Base-by-base conservation (phyloP, 2,329 filamentous ascomycete species). In the Metarhizium sp. region DNA sequence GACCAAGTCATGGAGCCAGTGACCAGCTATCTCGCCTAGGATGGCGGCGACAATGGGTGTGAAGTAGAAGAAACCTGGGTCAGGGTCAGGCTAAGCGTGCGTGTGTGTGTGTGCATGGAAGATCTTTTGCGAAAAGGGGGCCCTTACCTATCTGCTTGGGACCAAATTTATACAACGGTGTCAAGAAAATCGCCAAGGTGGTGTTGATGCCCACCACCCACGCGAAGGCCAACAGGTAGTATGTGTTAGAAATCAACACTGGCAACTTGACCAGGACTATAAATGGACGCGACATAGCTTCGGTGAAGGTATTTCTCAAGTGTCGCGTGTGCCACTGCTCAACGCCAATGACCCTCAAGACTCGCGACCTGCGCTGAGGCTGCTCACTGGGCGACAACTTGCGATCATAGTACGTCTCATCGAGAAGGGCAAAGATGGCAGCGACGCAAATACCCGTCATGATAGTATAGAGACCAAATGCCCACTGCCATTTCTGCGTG, bases 171-270 rank as follows among this genome's bases (percentile, higher is more conserved):
- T 82, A 81, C 3, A 78, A 64, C 0, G 74, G 74, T 1, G 70
- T 69, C 3, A 82, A 67, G 56, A 81, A 76, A 20, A 81, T 78
- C 48, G 76, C 70, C 0, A 80, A 68, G 0, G 79, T 81, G 0
- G 78, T 80, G 61, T 82, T 82, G 64, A 82, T 78, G 6, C 78
- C 79, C 25, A 81, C 74, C 1, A 74, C 75, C 75, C 75, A 78
- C 0, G 74, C 73, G 55, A 79, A 78, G 40, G 71, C 74, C 46
- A 65, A 53, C 16, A 60, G 51, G 30, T 62, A 61, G 47, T 36
- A 46, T 18, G 69, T 60, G 36, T 30, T 54, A 54, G 48, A 55
- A 34, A 75, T 58, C 4, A 72, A 60, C 5, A 76, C 66, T 2
- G 67, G 65, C 1, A 71, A 72, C 59, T 75, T 75, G 10, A 64